These are phyloP conservation scores for Dictyostelium capitatum DNA, from an alignment of 78 protist species.

Conservation along the genomic window DNA sequence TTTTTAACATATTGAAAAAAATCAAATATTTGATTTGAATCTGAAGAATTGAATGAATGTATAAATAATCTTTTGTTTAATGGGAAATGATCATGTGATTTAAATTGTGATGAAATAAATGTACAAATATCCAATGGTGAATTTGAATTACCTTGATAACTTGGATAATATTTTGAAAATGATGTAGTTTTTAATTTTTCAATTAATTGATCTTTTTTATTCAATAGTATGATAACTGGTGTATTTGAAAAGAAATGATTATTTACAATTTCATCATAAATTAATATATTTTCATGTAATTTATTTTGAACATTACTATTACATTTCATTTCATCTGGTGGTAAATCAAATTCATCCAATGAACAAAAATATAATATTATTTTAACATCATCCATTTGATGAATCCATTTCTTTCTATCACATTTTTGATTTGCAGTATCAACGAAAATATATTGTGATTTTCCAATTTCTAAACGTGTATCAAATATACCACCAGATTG, in stretches of 20 bases:
- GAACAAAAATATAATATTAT: slow-evolving; percentile 32
- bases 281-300: slow-evolving; percentile 24
- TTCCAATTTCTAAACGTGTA: slow-evolving; percentile 34
- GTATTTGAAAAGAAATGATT: slow-evolving; percentile 45
- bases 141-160: not conserved
- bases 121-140: not conserved
- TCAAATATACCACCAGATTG: slow-evolving; percentile 24
- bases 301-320: not conserved
- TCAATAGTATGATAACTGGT: slow-evolving; percentile 78
- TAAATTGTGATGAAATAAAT: slow-evolving; percentile 11
- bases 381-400: slow-evolving; percentile 69
- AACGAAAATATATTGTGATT: slow-evolving; percentile 35
- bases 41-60: slow-evolving; percentile 39
- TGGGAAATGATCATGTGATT: slow-evolving; percentile 11
- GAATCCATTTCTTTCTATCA: slow-evolving; percentile 78
- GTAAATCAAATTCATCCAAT: slow-evolving; percentile 54
- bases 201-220: slow-evolving; percentile 82
- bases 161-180: slow-evolving; percentile 18
- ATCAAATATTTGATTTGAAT: slow-evolving; percentile 21
- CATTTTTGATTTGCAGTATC: slow-evolving; percentile 49
- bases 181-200: slow-evolving; percentile 71
- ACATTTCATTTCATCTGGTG: slow-evolving; percentile 36
- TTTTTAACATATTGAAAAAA: slow-evolving; percentile 60
- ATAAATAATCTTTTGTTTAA: slow-evolving; percentile 47
- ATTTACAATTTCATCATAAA: slow-evolving; percentile 63